These are phyloP conservation scores for Ehretia macrophylla DNA, from an alignment of 257 asterid genomes.

Conservation along the genomic window DNA sequence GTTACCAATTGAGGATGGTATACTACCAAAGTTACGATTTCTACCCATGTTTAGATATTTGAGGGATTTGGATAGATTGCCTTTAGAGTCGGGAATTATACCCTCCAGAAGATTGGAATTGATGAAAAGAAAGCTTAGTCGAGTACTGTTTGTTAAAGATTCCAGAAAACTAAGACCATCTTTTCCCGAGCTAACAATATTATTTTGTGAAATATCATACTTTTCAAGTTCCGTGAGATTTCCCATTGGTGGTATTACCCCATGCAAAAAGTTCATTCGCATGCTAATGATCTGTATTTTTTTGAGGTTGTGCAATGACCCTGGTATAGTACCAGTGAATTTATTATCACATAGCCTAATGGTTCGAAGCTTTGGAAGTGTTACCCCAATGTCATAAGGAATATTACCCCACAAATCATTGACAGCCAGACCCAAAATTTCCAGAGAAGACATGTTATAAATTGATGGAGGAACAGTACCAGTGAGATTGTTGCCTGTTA, in stretches of 20 bases:
- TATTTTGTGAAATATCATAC: conserved; percentile 48
- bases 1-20: conserved; percentile 51
- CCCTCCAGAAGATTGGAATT: conserved; percentile 48
- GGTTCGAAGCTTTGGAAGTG: conserved; percentile 17
- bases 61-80: conserved; percentile 47
- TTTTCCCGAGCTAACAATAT: conserved; percentile 32
- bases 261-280: conserved; percentile 49
- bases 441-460: conserved; percentile 17
- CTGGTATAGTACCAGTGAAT: conserved; percentile 55
- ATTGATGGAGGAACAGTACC: conserved; percentile 20
- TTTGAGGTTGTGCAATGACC: conserved; percentile 58
- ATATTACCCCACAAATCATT: conserved; percentile 19
- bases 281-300: conserved; percentile 42
- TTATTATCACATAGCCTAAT: conserved; percentile 36
- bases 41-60: conserved; percentile 17
- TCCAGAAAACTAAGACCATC: conserved; percentile 30
- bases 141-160: conserved; percentile 37
- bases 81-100: conserved; percentile 46
- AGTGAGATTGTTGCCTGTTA: conserved; percentile 12
- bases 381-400: conserved; percentile 20
- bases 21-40: conserved; percentile 33
- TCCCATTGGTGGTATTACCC: conserved; percentile 56
- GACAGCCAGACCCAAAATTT: conserved; percentile 4
- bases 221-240: conserved; percentile 45
- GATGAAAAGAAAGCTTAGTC: conserved; percentile 40